Evolutionary conservation across 2,329 filamentous ascomycete species (phyloP).

Genomic region (Blastomyces silverae): DNA sequence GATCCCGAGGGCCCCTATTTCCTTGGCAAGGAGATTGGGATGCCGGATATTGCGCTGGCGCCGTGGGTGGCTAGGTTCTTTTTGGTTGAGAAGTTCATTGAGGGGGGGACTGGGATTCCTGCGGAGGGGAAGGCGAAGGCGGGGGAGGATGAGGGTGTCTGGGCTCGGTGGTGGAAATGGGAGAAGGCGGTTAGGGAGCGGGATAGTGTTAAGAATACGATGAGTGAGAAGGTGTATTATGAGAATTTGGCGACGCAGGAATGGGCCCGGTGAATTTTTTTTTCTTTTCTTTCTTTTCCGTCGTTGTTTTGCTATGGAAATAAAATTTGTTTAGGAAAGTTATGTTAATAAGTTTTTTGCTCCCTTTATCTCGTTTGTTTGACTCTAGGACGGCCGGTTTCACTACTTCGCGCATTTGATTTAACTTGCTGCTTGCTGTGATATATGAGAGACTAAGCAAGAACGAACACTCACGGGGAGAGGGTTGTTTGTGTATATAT

Average conservation of each 20-base stretch:
- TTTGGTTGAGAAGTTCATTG: conserved; percentile 68
- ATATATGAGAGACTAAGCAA: background rate
- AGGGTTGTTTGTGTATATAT: too few species aligned
- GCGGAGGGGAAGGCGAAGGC: conserved; percentile 42
- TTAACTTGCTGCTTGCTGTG: background rate
- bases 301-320: background rate
- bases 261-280: conserved; percentile 53
- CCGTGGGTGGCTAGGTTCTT: conserved; percentile 68
- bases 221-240: conserved; percentile 62
- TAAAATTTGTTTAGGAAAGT: background rate
- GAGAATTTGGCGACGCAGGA: conserved; percentile 57
- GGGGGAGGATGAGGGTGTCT: conserved; percentile 51
- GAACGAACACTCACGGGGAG: too few species aligned
- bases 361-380: background rate
- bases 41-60: conserved; percentile 64
- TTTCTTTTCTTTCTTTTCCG: background rate
- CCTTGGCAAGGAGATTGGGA: conserved; percentile 53
- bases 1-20: conserved; percentile 59
- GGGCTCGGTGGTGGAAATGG: conserved; percentile 62
- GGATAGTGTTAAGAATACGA: conserved; percentile 59
- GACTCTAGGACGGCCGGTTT: background rate
- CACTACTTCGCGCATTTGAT: background rate
- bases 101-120: conserved; percentile 47
- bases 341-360: background rate
- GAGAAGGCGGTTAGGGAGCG: conserved; percentile 52